Evolutionary conservation across 345 rosid species (phyloP), one percentile per base, ranked within the genome.

Genomic region (Eucalyptus sp.): DNA sequence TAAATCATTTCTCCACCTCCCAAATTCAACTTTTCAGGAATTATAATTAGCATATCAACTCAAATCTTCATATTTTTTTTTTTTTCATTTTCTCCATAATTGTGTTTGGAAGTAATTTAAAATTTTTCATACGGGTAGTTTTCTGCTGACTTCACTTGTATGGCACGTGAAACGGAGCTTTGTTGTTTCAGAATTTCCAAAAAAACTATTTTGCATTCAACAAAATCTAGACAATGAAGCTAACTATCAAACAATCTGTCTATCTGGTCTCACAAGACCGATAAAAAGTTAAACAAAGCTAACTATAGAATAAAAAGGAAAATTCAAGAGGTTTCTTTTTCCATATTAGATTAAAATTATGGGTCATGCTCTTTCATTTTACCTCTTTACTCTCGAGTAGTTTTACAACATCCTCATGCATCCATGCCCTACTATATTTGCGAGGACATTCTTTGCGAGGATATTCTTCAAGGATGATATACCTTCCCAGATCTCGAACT

Each of bases 131-230:
- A 56, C 25, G 27, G 60, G 27, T 20, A 20, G 27, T 56, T 56
- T 56, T 56, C 60, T 56, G 56, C 22, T 51, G 56, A 51, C 22
- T 51, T 51, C 56, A 51, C 56, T 51, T 51, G 2, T 51, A 51
- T 51, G 56, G 62, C 29, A 24, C 62, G 13, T 10, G 29, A 56
- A 24, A 56, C 6, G 62, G 62, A 0, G 29, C 29, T 56, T 56
- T 56, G 29, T 24, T 56, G 62, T 56, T 56, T 56, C 62, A 24
- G 62, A 56, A 0, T 56, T 0, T 56, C 29, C 29, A 24, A 0
- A 56, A 56, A 56, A 56, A 24, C 29, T 0, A 0, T 56, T 6
- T 24, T 56, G 13, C 29, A 10, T 56, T 56, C 62, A 0, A 4
- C 62, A 56, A 0, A 56, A 0, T 56, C 29, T 56, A 56, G 62